Evolutionary conservation across 306 rosid genomes (phyloP).

Genomic region (Vigna angularis): DNA sequence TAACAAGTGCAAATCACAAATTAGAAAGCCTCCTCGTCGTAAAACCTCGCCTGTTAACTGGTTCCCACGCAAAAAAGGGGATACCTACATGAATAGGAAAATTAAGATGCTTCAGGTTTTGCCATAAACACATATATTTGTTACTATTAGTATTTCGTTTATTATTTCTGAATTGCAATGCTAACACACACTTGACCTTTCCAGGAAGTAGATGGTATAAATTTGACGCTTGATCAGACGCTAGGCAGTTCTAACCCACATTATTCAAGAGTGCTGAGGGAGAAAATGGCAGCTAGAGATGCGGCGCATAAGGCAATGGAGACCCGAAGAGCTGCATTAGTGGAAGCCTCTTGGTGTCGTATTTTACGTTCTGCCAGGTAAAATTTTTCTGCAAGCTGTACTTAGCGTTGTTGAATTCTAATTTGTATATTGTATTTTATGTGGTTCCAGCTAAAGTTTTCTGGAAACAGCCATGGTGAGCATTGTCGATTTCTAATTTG

Average conservation of each 20-base stretch:
- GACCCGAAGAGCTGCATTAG: conserved; percentile 86
- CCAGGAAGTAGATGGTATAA: conserved; percentile 88
- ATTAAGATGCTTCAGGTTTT: conserved; percentile 92
- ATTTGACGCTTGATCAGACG: conserved; percentile 89
- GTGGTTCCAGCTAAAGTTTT: conserved; percentile 68
- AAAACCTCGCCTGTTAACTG: conserved; percentile 86
- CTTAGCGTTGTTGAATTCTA: conserved; percentile 5
- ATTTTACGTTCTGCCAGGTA: conserved; percentile 88
- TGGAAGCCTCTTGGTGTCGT: conserved; percentile 98
- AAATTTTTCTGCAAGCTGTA: conserved; percentile 23
- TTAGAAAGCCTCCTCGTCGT: conserved; percentile 80
- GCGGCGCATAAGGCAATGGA: conserved; percentile 83
- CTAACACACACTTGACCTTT: conserved; percentile 25
- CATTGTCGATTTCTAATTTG: conserved; percentile 8
- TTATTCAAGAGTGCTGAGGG: conserved; percentile 80
- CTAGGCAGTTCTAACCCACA: conserved; percentile 93
- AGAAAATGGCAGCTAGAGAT: conserved; percentile 94
- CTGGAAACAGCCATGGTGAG: conserved; percentile 1
- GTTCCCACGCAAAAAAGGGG: conserved; percentile 89
- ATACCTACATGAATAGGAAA: conserved; percentile 87
- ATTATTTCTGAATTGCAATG: conserved; percentile 22
- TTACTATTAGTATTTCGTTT: conserved; percentile 13
- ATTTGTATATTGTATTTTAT: conserved; percentile 45
- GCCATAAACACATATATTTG: neutral
- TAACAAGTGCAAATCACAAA: conserved; percentile 71